phyloP scores from a whole-genome alignment of 179 eudicot genomes.

The Spergularia azorica region DNA sequence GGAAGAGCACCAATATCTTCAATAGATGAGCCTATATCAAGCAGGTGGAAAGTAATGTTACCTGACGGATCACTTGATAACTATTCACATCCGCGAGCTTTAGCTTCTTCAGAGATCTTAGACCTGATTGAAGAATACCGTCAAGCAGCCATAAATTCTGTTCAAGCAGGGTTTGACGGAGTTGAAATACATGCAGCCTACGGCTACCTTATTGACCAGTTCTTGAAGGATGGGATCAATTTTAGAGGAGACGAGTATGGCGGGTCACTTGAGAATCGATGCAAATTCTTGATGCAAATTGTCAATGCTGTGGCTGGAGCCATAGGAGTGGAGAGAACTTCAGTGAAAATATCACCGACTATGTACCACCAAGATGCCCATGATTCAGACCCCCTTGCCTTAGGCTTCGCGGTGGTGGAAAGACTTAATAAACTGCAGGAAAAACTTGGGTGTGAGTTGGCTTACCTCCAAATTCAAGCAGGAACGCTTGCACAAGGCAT shows the following conservation, averaged over 20 bases:
- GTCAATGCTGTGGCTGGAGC: constrained; percentile 28
- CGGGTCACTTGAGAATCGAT: constrained; percentile 60
- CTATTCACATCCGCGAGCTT: constrained; percentile 52
- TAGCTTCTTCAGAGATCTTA: constrained; percentile 49
- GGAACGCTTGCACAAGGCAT: constrained; percentile 51
- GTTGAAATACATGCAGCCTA: constrained; percentile 68
- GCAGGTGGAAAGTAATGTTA: constrained; percentile 57
- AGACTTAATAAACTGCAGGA: constrained; percentile 56
- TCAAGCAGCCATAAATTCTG: constrained; percentile 67
- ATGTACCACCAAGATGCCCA: constrained; percentile 66
- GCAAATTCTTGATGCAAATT: constrained; percentile 35
- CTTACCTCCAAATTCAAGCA: constrained; percentile 73
- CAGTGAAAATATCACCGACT: constrained; percentile 70
- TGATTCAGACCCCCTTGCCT: constrained; percentile 72
- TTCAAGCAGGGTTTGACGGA: constrained; percentile 84
- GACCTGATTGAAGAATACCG: constrained; percentile 58
- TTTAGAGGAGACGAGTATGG: constrained; percentile 69
- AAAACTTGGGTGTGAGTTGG: constrained; percentile 39
- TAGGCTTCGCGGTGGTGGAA: constrained; percentile 69
- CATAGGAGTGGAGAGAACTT: constrained; percentile 60
- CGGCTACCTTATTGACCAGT: constrained; percentile 83
- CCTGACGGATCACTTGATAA: constrained; percentile 47
- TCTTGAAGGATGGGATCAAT: constrained; percentile 76
- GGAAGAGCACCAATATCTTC: constrained; percentile 65
- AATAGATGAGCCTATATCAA: constrained; percentile 62